These are phyloP conservation scores for Paratinospora sagittata DNA, from an alignment of 164 flowering plant genomes.

Conservation along the genomic window DNA sequence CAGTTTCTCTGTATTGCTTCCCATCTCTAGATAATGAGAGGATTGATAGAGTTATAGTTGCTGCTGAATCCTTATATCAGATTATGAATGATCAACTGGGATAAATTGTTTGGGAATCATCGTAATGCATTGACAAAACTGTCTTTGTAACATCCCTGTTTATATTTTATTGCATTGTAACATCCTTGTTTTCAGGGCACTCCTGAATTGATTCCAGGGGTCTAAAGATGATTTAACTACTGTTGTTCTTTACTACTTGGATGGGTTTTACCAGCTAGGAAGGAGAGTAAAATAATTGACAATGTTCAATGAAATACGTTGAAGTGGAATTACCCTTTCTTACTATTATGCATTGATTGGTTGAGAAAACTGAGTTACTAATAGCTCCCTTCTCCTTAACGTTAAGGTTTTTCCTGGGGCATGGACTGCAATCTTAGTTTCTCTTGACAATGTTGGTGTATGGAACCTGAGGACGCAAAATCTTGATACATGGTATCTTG, in stretches of 20 bases:
- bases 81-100: too few relatives aligned
- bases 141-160: neutral
- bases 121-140: neutral
- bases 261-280: neutral
- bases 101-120: neutral
- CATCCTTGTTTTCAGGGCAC: neutral
- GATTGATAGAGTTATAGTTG: too few relatives aligned
- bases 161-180: neutral
- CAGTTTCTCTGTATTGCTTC: too few relatives aligned
- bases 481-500: slow-evolving; percentile 88
- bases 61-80: too few relatives aligned
- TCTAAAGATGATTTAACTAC: neutral
- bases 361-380: neutral
- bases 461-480: slow-evolving; percentile 92
- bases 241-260: neutral
- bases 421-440: slow-evolving; percentile 82
- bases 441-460: slow-evolving; percentile 86
- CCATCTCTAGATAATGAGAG: too few relatives aligned
- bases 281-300: too few relatives aligned
- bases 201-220: neutral
- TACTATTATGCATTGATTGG: neutral
- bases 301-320: neutral
- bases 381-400: too few relatives aligned
- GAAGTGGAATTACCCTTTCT: neutral
- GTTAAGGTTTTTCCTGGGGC: slow-evolving; percentile 89